Conservation (phyloP, 768 basidiomycete species). For the Omphalotus guepiniiformis region DNA sequence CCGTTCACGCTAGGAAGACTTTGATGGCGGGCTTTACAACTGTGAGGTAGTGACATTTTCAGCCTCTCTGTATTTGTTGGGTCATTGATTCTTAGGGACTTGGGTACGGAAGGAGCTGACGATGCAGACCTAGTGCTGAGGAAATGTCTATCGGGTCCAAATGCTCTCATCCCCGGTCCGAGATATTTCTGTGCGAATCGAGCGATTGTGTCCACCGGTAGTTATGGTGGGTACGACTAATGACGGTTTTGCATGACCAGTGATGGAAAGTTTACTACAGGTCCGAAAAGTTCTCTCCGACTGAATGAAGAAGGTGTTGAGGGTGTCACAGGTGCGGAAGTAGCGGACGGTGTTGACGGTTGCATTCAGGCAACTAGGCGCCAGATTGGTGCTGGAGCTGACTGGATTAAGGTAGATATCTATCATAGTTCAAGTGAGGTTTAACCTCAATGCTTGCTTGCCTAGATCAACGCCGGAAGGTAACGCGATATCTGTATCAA, state of each 20-base stretch:
- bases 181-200: conserved; percentile 57
- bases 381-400: conserved; percentile 62
- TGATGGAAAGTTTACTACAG: conserved; percentile 24
- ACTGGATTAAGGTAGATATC: conserved; percentile 57
- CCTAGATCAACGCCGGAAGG: conserved; percentile 50
- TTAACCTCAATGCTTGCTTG: not conserved
- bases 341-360: conserved; percentile 52
- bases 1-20: conserved; percentile 52
- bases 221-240: conserved; percentile 41
- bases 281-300: conserved; percentile 47
- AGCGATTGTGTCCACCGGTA: conserved; percentile 58
- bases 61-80: not conserved
- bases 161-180: conserved; percentile 54
- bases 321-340: conserved; percentile 52
- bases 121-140: conserved; percentile 58
- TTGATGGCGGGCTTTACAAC: conserved; percentile 61
- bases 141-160: conserved; percentile 45
- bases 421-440: not conserved
- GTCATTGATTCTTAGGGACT: conserved; percentile 36
- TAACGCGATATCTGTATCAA: conserved; percentile 13
- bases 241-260: conserved; percentile 5
- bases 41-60: conserved; percentile 38
- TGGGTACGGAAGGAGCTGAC: conserved; percentile 65
- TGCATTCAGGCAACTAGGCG: conserved; percentile 52
- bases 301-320: conserved; percentile 49